A percentile compares a stretch with the other conserved stretches of the same genome.
These are phyloP conservation scores for Madurella mycetomatis DNA, from an alignment of 2,329 filamentous ascomycete species.

Conservation along the genomic window DNA sequence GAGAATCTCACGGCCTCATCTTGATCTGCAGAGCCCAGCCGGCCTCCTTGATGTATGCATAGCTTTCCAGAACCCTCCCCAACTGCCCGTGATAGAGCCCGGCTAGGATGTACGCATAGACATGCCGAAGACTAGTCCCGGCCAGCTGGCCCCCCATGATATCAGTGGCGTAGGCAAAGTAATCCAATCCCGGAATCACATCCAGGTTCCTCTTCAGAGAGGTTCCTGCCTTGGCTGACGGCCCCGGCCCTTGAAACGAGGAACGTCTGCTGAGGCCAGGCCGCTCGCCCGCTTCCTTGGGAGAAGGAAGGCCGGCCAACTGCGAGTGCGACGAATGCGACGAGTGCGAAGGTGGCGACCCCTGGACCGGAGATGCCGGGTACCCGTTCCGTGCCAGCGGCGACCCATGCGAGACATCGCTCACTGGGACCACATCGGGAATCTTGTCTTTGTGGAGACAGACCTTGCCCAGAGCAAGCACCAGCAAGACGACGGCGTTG, in stretches of 20 bases:
- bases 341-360: slow-evolving; percentile 48
- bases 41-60: slow-evolving; percentile 54
- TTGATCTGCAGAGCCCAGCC: slow-evolving; percentile 63
- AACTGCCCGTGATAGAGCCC: slow-evolving; percentile 87
- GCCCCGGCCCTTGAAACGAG: slow-evolving; percentile 44
- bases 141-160: slow-evolving; percentile 80
- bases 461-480: slow-evolving; percentile 83
- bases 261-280: slow-evolving; percentile 45
- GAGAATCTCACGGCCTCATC: slow-evolving; percentile 62
- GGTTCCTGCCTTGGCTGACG: slow-evolving; percentile 14
- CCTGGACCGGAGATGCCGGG: slow-evolving; percentile 49
- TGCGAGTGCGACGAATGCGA: slow-evolving; percentile 42
- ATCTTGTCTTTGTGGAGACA: slow-evolving; percentile 53
- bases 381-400: slow-evolving; percentile 46
- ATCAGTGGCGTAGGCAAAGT: slow-evolving; percentile 80
- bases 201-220: slow-evolving; percentile 62
- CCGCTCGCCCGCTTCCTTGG: slow-evolving; percentile 45
- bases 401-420: slow-evolving; percentile 36
- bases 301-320: slow-evolving; percentile 48
- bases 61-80: slow-evolving; percentile 81
- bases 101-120: slow-evolving; percentile 79
- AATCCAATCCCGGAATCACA: slow-evolving; percentile 81
- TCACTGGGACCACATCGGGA: slow-evolving; percentile 55
- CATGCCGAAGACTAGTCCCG: slow-evolving; percentile 73
- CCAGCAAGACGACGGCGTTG: slow-evolving; percentile 76